Evolutionary conservation across 73 alveolate species (phyloP).

Genomic region (Paramecium sonneborni): DNA sequence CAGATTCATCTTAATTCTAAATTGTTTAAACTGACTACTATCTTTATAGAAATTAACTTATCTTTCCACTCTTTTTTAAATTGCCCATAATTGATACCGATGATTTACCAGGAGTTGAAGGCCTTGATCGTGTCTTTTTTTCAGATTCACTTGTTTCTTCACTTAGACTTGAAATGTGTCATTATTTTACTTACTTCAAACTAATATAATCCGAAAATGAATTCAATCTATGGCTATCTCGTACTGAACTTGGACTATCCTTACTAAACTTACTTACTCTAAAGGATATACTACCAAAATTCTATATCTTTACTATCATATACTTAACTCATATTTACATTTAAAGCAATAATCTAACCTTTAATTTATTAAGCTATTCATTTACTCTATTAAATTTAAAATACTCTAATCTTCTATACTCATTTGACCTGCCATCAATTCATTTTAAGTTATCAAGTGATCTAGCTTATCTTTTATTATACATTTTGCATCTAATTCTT

Average conservation of each 20-base stretch:
- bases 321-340: neutral
- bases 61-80: constrained; percentile 45
- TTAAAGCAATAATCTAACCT: constrained; percentile 5
- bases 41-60: neutral
- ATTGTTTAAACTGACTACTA: neutral
- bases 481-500: constrained; percentile 52
- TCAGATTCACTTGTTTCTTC: neutral
- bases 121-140: constrained; percentile 32
- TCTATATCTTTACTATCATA: neutral
- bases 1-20: neutral
- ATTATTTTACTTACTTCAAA: neutral
- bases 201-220: constrained; percentile 34
- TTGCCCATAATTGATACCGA: constrained; percentile 24
- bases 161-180: neutral
- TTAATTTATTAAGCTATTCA: constrained; percentile 19
- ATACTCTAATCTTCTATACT: constrained; percentile 1
- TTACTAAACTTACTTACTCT: constrained; percentile 24
- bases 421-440: neutral
- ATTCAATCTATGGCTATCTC: neutral
- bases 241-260: constrained; percentile 18
- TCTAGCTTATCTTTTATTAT: neutral
- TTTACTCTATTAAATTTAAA: neutral
- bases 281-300: neutral
- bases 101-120: constrained; percentile 11
- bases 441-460: constrained; percentile 19